Base-by-base conservation (phyloP, 2,329 filamentous ascomycete species). In the Davidsoniella virescens region DNA sequence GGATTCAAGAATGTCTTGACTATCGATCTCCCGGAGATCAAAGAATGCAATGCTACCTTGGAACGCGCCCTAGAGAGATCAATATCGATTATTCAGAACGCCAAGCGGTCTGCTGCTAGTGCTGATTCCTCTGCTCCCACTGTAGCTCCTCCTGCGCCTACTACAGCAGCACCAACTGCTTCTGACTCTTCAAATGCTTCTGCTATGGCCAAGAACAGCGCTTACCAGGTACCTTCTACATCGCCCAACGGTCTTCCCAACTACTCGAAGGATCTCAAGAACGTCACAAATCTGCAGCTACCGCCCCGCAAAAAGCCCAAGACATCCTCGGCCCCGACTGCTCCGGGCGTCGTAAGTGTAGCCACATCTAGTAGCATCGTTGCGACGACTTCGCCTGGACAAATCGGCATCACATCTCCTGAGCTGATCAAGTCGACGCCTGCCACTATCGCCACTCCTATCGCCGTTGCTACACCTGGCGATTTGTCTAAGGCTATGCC, bases 241-340 rank as follows among this genome's bases (percentile, higher is more conserved):
- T 79, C 77, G 5, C 77, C 78, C 29, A 73, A 77, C 55, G 77
- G 76, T 10, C 71, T 74, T 51, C 77, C 77, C 2, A 68, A 65
- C 5, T 78, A 78, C 54, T 26, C 51, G 8, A 50, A 50, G 36
- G 47, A 53, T 14, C 69, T 72, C 43, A 65, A 70, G 47, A 62
- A 79, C 29, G 74, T 75, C 36, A 33, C 26, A 12, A 72, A 73
- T 48, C 64, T 81, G 37, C 69, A 73, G 47, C 63, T 79, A 18
- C 78, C 77, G 4, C 65, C 71, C 4, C 64, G 69, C 12, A 79
- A 80, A 62, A 78, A 73, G 64, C 59, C 64, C 37, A 80, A 74
- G 65, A 68, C 42, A 2, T 23, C 14, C 4, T 33, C 49, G 8
- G 41, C n/a, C 7, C 41, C 25, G 33, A 37, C 33, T 18, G 37